Evolutionary conservation across 345 rosid species (phyloP).

Genomic region (Ailanthus altissimus): DNA sequence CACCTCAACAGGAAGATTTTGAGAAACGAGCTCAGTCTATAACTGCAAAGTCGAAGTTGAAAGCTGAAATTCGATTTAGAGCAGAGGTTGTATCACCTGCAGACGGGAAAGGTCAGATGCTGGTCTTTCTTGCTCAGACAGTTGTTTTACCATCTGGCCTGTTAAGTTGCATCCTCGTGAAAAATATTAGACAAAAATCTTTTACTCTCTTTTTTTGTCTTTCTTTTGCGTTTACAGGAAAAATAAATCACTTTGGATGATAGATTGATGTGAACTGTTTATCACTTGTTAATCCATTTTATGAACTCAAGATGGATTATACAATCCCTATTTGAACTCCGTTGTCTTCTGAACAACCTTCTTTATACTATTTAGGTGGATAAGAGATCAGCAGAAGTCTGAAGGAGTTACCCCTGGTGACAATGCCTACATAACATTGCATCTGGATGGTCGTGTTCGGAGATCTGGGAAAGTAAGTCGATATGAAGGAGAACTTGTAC

Average conservation of each 20-base stretch:
- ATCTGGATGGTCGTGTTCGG: conserved; percentile 95
- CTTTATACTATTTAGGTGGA: conserved; percentile 60
- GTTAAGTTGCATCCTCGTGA: background rate
- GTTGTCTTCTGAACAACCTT: conserved; percentile 17
- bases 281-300: background rate
- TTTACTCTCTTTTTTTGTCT: background rate
- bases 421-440: conserved; percentile 84
- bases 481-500: background rate
- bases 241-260: background rate
- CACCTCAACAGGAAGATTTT: conserved; percentile 72
- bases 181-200: background rate
- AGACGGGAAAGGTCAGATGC: conserved; percentile 88
- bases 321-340: conserved; percentile 11
- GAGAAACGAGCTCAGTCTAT: conserved; percentile 81
- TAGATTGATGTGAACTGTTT: background rate
- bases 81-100: conserved; percentile 70
- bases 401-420: conserved; percentile 87
- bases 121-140: conserved; percentile 17
- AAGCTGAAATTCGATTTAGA: conserved; percentile 81
- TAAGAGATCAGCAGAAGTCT: conserved; percentile 82
- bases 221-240: background rate
- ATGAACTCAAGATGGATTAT: conserved; percentile 1
- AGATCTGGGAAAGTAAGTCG: conserved; percentile 81
- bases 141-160: background rate
- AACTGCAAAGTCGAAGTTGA: conserved; percentile 77